phyloP scores from a whole-genome alignment of 129 eudicot genomes.

The Centella asiatica region DNA sequence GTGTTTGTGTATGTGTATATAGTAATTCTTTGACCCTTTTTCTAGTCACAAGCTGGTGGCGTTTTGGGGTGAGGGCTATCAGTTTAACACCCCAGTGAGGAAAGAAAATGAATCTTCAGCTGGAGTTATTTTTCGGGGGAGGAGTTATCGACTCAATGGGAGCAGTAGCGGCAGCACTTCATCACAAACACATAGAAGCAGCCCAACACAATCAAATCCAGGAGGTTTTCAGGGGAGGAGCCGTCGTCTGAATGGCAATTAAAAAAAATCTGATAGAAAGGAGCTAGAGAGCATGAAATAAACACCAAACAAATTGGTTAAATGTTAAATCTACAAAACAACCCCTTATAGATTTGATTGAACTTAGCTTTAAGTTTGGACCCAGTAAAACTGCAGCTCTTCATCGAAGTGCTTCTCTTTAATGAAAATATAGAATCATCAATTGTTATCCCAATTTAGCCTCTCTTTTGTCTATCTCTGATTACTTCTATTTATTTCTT shows the following conservation, averaged over 20 bases:
- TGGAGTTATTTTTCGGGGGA: constrained; percentile 41
- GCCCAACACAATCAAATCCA: constrained; percentile 1
- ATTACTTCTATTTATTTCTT: too few relatives aligned
- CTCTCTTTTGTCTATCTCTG: too few relatives aligned
- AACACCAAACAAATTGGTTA: too few relatives aligned
- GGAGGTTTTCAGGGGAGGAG: constrained; percentile 34
- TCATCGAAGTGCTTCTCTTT: too few relatives aligned
- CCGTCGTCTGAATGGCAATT: constrained; percentile 23
- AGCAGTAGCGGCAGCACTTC: constrained; percentile 7
- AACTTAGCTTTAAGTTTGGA: too few relatives aligned
- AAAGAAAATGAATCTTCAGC: constrained; percentile 12
- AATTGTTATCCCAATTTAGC: too few relatives aligned
- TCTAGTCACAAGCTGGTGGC: constrained; percentile 55
- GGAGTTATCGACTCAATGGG: constrained; percentile 37
- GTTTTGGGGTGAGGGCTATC: constrained; percentile 51
- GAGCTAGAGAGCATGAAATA: too few relatives aligned
- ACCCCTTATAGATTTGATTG: too few relatives aligned
- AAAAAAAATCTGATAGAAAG: too few relatives aligned
- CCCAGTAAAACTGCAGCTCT: too few relatives aligned
- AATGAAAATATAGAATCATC: too few relatives aligned
- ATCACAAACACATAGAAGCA: constrained; percentile 8
- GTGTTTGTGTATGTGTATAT: neutral
- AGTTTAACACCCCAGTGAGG: constrained; percentile 35
- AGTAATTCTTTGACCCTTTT: constrained; percentile 22
- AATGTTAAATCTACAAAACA: too few relatives aligned